Conservation (phyloP, 2,329 filamentous ascomycete species). For the Ramichloridium luteum region DNA sequence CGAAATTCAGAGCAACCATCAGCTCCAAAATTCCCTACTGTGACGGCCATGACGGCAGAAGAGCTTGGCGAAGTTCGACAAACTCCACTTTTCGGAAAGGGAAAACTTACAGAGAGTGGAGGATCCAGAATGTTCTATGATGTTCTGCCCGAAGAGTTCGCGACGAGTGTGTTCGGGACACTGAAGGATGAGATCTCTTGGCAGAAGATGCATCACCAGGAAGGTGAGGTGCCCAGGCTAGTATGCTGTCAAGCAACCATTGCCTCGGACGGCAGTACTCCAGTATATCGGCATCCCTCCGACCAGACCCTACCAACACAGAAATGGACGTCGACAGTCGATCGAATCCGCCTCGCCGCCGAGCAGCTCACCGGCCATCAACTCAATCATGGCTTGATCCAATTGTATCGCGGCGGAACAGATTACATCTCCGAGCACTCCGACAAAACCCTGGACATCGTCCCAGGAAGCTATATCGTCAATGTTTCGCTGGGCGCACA, state of each 20-base stretch:
- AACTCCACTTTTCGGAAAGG: slow-evolving; percentile 21
- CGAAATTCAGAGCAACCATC: too few species aligned
- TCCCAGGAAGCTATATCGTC: slow-evolving; percentile 66
- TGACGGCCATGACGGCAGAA: too few species aligned
- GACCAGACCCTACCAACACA: slow-evolving; percentile 73
- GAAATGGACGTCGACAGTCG: slow-evolving; percentile 62
- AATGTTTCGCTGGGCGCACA: slow-evolving; percentile 91
- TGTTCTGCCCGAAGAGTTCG: slow-evolving; percentile 45
- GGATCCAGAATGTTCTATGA: slow-evolving; percentile 65
- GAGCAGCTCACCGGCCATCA: slow-evolving; percentile 64
- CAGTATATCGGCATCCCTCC: slow-evolving; percentile 87
- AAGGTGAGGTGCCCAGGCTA: slow-evolving; percentile 79
- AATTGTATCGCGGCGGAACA: slow-evolving; percentile 75
- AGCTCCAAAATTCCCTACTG: too few species aligned
- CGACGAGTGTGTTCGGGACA: slow-evolving; percentile 52
- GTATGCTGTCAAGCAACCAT: slow-evolving; percentile 78
- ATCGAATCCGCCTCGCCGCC: slow-evolving; percentile 53
- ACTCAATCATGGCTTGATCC: slow-evolving; percentile 85
- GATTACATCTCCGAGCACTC: slow-evolving; percentile 96
- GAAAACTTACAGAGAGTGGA: slow-evolving; percentile 38
- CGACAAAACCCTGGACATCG: slow-evolving; percentile 91
- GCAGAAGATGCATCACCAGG: slow-evolving; percentile 86
- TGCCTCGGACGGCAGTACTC: slow-evolving; percentile 58
- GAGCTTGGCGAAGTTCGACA: too few species aligned
- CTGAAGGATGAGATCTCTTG: slow-evolving; percentile 67